Evolutionary conservation across 495 filamentous ascomycete species (phyloP).

Genomic region (Paragyromitra xinjiangensis): DNA sequence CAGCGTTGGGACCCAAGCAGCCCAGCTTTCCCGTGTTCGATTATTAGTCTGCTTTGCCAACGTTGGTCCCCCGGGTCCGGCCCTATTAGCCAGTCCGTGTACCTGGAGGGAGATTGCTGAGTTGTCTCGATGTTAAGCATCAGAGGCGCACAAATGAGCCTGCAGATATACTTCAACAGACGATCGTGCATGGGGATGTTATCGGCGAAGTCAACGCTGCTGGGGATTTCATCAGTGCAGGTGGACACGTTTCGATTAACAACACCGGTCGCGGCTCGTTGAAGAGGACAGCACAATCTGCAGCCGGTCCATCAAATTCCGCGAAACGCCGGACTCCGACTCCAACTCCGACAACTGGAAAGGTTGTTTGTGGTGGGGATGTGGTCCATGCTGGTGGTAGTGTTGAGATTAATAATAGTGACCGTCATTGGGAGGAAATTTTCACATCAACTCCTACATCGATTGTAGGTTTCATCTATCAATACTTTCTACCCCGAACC

Average conservation of each 20-base stretch:
- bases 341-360: neutral
- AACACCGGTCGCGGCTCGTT: constrained; percentile 8
- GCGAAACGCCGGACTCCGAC: constrained; percentile 3
- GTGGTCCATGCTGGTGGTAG: neutral
- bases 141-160: constrained; percentile 6
- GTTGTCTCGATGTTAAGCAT: constrained; percentile 11
- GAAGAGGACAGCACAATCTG: neutral
- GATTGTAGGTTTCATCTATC: neutral
- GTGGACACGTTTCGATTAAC: constrained; percentile 4
- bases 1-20: constrained; percentile 8
- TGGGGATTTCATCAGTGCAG: constrained; percentile 10
- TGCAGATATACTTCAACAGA: constrained; percentile 4
- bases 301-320: neutral
- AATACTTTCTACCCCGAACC: neutral
- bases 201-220: neutral
- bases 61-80: constrained; percentile 15
- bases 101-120: constrained; percentile 5
- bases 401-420: constrained; percentile 4
- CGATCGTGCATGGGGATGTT: constrained; percentile 11
- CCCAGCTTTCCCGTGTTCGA: constrained; percentile 4
- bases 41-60: constrained; percentile 8
- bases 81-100: constrained; percentile 4
- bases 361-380: constrained; percentile 8
- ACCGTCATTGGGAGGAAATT: constrained; percentile 1
- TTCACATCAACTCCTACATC: neutral